Base-by-base conservation (phyloP, 2,329 filamentous ascomycete species). In the Thielaviopsis ethacetica region DNA sequence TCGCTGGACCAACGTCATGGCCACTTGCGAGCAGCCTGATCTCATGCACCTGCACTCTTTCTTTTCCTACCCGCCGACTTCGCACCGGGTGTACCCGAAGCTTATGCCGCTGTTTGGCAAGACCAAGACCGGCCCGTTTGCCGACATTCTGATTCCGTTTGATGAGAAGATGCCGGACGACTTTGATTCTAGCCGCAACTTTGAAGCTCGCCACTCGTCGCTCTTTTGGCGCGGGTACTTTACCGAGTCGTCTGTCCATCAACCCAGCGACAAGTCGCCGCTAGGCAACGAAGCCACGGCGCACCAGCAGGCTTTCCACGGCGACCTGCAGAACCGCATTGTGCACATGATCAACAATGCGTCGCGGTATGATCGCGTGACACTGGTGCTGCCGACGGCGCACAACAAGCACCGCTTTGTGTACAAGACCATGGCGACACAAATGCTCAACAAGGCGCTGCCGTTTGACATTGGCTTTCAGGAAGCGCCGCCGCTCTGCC, bases 21-120 rank as follows among this genome's bases (percentile, higher is more conserved):
- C 88, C 53, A 76, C 85, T 27, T 94, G 88, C 67, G 79, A 85
- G 61, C 88, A 93, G 66, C 85, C 88, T 0, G 88, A 93, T 63
- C 73, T 91, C 34, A 79, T 81, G 27, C 76, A 83, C 62, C 74
- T 91, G 1, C 87, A 91, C 65, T 56, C 86, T 50, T 82, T 91
- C 65, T 82, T 87, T 67, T 75, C 86, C 49, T 81, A 79, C 0
- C 79, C 84, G 0, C 79, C 59, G 7, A 54, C 84, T 7, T 75
- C 78, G 0, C 75, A 81, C 62, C 79, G 80, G 54, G 79, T 83
- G 0, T 78, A 84, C 1, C 77, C 81, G 62, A 75, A 83, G 21
- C 74, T 93, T 3, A 70, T 86, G 1, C 88, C 88, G 0, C 73
- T 93, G 12, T 93, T 93, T 70, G 86, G 86, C 62, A 78, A 86